Evolutionary conservation across 2,329 filamentous ascomycete species (phyloP).

Genomic region (Trichoderma sp.): DNA sequence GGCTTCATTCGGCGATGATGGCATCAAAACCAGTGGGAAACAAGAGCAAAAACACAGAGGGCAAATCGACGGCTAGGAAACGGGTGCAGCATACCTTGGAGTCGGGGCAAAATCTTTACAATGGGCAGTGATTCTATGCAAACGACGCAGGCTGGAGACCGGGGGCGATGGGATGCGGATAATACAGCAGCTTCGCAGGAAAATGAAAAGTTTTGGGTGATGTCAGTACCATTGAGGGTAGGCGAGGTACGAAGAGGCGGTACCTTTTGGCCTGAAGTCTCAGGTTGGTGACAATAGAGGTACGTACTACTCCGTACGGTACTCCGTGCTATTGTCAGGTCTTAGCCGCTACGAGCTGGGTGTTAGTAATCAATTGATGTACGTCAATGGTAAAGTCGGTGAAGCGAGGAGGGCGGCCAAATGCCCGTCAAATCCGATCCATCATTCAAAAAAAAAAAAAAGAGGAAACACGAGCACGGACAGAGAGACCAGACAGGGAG

Average conservation of each 20-base stretch:
- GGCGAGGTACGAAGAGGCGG: neutral
- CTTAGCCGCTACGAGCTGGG: too few species aligned
- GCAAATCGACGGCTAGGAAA: neutral
- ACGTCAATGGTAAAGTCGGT: neutral
- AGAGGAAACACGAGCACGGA: neutral
- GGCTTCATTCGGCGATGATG: neutral
- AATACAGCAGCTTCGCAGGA: neutral
- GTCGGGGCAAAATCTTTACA: neutral
- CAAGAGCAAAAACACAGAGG: neutral
- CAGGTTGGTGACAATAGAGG: conserved; percentile 26
- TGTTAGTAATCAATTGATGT: neutral
- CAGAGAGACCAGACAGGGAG: neutral
- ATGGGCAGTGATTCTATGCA: conserved; percentile 6
- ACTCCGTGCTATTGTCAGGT: neutral
- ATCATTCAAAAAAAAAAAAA: neutral
- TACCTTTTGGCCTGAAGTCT: conserved; percentile 34
- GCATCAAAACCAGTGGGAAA: neutral
- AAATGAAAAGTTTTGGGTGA: conserved; percentile 23
- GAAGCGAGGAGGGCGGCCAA: neutral
- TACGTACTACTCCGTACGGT: neutral
- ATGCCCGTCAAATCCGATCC: neutral
- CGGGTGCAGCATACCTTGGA: neutral
- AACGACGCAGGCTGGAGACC: neutral
- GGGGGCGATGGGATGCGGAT: conserved; percentile 8
- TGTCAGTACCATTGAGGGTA: conserved; percentile 1